Conservation (phyloP, 495 filamentous ascomycete genomes). For the Penicillium alfredii region DNA sequence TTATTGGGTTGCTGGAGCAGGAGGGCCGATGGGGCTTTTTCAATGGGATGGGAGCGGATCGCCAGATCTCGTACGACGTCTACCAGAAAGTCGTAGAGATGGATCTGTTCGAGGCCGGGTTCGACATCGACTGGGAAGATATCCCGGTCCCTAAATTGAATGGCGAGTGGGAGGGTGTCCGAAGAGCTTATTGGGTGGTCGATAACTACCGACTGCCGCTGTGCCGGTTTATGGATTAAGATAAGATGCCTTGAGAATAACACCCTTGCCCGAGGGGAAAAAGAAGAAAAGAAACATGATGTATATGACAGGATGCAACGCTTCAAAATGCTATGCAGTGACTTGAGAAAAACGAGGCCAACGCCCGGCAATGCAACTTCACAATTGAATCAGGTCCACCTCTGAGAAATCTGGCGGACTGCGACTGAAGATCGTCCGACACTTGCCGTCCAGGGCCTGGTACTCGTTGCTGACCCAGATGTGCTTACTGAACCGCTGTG, state of each 20-base stretch:
- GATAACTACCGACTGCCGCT: slow-evolving; percentile 66
- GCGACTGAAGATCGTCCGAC: slow-evolving; percentile 76
- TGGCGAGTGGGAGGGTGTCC: slow-evolving; percentile 79
- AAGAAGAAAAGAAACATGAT: slow-evolving; percentile 3
- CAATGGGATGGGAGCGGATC: slow-evolving; percentile 90
- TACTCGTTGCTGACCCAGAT: slow-evolving; percentile 95
- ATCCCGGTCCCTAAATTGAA: slow-evolving; percentile 60
- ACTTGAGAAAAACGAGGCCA: slow-evolving; percentile 7
- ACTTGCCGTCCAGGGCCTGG: slow-evolving; percentile 77
- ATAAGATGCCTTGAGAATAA: background rate
- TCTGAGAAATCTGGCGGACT: slow-evolving; percentile 91
- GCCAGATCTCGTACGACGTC: slow-evolving; percentile 89
- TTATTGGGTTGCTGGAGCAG: slow-evolving; percentile 69
- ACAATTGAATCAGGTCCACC: slow-evolving; percentile 82
- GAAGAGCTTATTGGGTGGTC: slow-evolving; percentile 81
- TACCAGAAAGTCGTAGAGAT: slow-evolving; percentile 90
- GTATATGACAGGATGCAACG: slow-evolving; percentile 18
- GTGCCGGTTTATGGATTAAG: slow-evolving; percentile 56
- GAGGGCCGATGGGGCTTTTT: slow-evolving; percentile 85
- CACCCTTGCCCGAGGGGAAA: background rate
- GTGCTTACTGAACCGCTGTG: slow-evolving; percentile 66
- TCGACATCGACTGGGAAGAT: slow-evolving; percentile 82
- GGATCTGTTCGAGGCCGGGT: slow-evolving; percentile 84
- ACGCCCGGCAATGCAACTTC: slow-evolving; percentile 16
- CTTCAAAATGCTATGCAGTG: slow-evolving; percentile 20